Base-by-base conservation (phyloP, 2,329 filamentous ascomycete species). In the Trichophaea hybrida region DNA sequence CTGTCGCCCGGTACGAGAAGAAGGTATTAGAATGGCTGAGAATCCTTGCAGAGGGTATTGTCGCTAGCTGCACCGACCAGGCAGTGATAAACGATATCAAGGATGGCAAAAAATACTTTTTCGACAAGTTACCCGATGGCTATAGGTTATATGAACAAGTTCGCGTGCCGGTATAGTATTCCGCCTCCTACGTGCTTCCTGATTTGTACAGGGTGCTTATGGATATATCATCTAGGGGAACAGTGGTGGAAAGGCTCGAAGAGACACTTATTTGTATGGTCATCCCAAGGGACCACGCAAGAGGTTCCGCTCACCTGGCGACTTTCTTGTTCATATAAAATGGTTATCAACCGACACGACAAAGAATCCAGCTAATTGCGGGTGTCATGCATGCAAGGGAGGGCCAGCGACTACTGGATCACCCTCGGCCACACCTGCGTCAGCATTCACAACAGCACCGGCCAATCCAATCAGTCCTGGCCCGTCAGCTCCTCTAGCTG, bases 201-300 rank as follows among this genome's bases (percentile, higher is more conserved):
- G 33, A 13, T 33, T 43, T 7, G 8, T 38, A 40, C n/a, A 55
- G 12, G n/a, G 24, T 55, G 33, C 34, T 44, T 10, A 55, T 43
- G 33, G 8, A 17, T 57, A 37, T 12, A 37, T 12, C 15, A 37
- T 57, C 15, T 34, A 40, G 31, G 40, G 13, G 1, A 32, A 69
- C 67, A 12, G 68, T 74, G 33, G 76, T 77, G 63, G 73, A 74
- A 48, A 69, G 68, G 55, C 69, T 67, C 71, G 79, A 59, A 78
- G 80, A 66, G 80, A 82, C 66, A 78, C 78, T 40, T 82, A 81
- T 65, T 72, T 82, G 4, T 82, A 82, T 68, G 80, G 80, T 35
- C 78, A 82, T 67, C 79, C 79, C 3, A 72, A 75, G 56, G 80
- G 79, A 10, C 64, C 64, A 17, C 59, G 63, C 6, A 81, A 81